Conservation (phyloP, 106 monocot species). For the Dendrobium officinale region DNA sequence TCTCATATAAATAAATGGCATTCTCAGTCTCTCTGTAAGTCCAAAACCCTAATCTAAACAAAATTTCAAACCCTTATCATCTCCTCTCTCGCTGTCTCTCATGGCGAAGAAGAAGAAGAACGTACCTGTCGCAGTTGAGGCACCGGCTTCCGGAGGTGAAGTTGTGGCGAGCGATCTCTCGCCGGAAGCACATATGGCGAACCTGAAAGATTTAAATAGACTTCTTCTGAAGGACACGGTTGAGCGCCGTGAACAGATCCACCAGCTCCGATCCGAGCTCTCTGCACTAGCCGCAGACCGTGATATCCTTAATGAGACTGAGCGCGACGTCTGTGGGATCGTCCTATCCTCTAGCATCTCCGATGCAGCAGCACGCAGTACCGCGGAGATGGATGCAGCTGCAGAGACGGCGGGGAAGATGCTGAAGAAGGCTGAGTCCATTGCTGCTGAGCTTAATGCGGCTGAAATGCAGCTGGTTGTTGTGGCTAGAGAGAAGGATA, state of each 20-base stretch:
- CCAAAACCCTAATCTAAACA: too few species aligned
- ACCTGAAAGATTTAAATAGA: conserved; percentile 35
- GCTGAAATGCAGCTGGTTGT: not conserved
- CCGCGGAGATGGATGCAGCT: not conserved
- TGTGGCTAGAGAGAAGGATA: conserved; percentile 8
- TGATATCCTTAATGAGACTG: conserved; percentile 3
- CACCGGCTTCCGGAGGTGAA: not conserved
- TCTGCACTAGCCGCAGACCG: not conserved
- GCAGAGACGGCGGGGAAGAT: not conserved
- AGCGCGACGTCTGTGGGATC: conserved; percentile 21
- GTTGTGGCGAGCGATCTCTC: not conserved
- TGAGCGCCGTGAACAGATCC: conserved; percentile 24
- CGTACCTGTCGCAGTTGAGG: not conserved
- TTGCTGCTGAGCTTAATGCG: conserved; percentile 1
- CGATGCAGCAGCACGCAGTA: not conserved
- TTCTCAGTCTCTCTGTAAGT: too few species aligned
- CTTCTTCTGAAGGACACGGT: conserved; percentile 25
- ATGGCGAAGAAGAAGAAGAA: not conserved
- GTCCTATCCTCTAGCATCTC: conserved; percentile 20
- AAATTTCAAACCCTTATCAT: not conserved
- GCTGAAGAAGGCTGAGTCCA: conserved; percentile 7
- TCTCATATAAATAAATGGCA: not conserved
- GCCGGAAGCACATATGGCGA: not conserved
- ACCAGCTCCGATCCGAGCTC: conserved; percentile 17
- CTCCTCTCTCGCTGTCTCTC: not conserved